Base-by-base conservation (phyloP, 1,139 yeast genomes). In the Pneumocystis carinii region DNA sequence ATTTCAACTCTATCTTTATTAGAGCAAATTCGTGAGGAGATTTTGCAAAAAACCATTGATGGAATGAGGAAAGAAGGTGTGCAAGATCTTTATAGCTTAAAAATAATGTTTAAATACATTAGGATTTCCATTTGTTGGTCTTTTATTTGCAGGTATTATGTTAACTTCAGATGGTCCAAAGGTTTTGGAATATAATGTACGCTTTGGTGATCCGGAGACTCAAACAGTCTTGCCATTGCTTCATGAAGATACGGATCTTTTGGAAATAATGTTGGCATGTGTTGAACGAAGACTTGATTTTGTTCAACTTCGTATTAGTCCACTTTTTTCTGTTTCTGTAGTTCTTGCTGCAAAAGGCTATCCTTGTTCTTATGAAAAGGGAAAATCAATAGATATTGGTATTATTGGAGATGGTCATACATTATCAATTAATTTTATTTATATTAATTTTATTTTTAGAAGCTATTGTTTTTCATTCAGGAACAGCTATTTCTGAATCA, bases 121-220 rank as follows among this genome's bases (percentile, higher is more conserved):
- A 57, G 59, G 96, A 1, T 83, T 80, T 76, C 98, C 99, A 68
- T 90, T 94, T 83, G 88, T 89, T 66, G 99, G 99, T 70, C 84
- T 94, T 67, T 79, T 94, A 62, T 94, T 94, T 77, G 92, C 96
- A n/a, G 99, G 99, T 67, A 83, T 94, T 69, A 94, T 94, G 86
- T 80, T 94, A 69, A 83, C 95, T 17, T 83, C 84, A 41, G 71
- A 77, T 59, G 95, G 96, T 62, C 97, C 98, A 69, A 88, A 89
- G 77, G 97, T 90, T 12, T 81, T 94, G 71, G 99, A 94, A 76
- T 94, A 94, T 77, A 94, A 94, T 70, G 97, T 92, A 63, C 84
- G 99, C 76, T 94, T 94, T 70, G 99, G 99, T 67, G 99, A 94
- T 75, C 99, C 99, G 69, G 99, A 94, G 77, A 92, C 97, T 57